A percentile compares a stretch with the other conserved stretches of the same genome.
phyloP scores from a whole-genome alignment of 2,329 filamentous ascomycete genomes.

The Colletotrichum cuscutae region DNA sequence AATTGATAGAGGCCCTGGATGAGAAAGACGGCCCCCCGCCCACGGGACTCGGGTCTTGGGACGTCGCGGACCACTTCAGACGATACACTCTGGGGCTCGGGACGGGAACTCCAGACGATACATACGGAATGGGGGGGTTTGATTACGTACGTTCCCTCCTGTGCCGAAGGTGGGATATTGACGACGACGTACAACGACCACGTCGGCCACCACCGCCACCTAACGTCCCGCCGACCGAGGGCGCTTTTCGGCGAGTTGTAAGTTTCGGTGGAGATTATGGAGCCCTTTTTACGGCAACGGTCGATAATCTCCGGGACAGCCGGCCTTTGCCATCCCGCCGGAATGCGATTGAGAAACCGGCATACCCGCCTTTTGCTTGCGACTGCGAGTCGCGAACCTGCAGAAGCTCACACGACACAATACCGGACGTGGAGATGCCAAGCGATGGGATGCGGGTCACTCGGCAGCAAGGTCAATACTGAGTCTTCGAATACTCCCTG shows the following conservation, averaged over 20 bases:
- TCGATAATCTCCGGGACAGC: background rate
- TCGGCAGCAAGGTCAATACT: background rate
- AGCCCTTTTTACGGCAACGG: slow-evolving; percentile 7
- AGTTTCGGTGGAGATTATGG: background rate
- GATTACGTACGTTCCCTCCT: slow-evolving; percentile 7
- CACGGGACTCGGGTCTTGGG: slow-evolving; percentile 6
- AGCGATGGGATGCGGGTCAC: slow-evolving; percentile 4
- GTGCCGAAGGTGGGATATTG: background rate
- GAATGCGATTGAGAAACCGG: background rate
- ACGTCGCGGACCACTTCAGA: slow-evolving; percentile 31
- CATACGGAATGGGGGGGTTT: background rate
- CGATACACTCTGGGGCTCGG: slow-evolving; percentile 22
- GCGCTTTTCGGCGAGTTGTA: background rate
- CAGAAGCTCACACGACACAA: background rate
- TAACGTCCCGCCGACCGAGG: background rate
- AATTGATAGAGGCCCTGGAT: background rate
- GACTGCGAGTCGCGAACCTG: too few relatives aligned
- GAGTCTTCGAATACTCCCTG: too few relatives aligned
- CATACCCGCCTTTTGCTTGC: background rate
- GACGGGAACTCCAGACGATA: slow-evolving; percentile 12
- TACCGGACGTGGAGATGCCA: background rate
- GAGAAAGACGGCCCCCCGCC: background rate
- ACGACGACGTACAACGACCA: background rate
- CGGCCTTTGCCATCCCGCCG: background rate
- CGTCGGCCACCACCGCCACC: too few relatives aligned